Percentiles rank a stretch among this genome's conserved stretches.
phyloP scores from a whole-genome alignment of 768 basidiomycete genomes.

The Tremella mesenterica region DNA sequence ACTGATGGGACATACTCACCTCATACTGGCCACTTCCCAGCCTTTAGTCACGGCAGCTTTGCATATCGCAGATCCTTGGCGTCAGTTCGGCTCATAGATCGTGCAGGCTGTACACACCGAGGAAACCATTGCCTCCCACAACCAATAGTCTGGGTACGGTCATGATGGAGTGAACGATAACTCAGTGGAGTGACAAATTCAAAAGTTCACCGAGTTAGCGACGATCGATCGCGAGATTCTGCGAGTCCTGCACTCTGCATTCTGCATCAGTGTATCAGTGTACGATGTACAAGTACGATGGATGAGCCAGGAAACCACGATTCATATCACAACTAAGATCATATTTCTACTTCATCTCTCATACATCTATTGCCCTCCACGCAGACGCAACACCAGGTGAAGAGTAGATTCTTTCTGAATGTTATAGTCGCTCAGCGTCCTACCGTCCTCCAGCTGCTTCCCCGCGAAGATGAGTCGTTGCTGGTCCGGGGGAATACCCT shows the following conservation, averaged over 20 bases:
- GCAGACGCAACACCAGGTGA: constrained; percentile 91
- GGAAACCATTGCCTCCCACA: constrained; percentile 95
- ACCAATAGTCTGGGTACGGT: constrained; percentile 60
- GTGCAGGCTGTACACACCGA: constrained; percentile 52
- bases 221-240: no score
- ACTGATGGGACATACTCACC: constrained; percentile 48
- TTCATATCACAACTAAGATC: no score
- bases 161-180: neutral
- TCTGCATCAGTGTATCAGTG: no score
- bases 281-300: neutral
- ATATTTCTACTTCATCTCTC: no score
- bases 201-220: no score
- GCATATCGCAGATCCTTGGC: constrained; percentile 82
- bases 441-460: constrained; percentile 40
- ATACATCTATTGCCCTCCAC: constrained; percentile 95
- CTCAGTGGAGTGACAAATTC: no score
- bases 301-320: neutral
- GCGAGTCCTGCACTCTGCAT: no score
- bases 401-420: constrained; percentile 98
- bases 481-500: constrained; percentile 44
- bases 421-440: constrained; percentile 39
- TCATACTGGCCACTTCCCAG: constrained; percentile 79
- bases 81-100: neutral
- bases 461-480: constrained; percentile 43
- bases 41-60: constrained; percentile 75